Evolutionary conservation across 768 basidiomycete genomes (phyloP).

Genomic region (Panaeolus cyanescens): DNA sequence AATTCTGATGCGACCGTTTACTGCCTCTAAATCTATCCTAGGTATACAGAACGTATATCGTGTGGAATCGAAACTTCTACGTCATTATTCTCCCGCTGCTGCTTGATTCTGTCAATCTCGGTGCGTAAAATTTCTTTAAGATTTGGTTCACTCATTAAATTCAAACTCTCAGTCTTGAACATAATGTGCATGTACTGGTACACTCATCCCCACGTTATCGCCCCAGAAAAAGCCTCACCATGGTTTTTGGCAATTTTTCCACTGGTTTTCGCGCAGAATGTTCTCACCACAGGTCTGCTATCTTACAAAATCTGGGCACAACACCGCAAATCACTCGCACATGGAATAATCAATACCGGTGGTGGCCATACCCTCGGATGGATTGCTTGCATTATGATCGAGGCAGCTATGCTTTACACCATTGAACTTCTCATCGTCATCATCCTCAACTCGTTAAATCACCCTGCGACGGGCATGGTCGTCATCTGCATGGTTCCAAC

Average conservation of each 20-base stretch:
- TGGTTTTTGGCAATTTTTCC: slow-evolving; percentile 26
- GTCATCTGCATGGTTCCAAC: slow-evolving; percentile 22
- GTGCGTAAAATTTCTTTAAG: slow-evolving; percentile 10
- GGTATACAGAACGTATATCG: slow-evolving; percentile 31
- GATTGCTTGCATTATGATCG: slow-evolving; percentile 20
- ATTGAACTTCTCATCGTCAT: slow-evolving; percentile 20
- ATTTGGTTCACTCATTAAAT: background rate
- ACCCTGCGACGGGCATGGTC: slow-evolving; percentile 19
- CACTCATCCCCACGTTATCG: slow-evolving; percentile 11
- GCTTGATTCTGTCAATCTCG: slow-evolving; percentile 20
- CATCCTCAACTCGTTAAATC: slow-evolving; percentile 15
- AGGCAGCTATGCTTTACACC: slow-evolving; percentile 25
- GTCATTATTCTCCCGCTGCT: slow-evolving; percentile 23
- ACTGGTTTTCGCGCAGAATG: slow-evolving; percentile 25
- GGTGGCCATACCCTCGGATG: slow-evolving; percentile 12
- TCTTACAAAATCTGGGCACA: slow-evolving; percentile 26
- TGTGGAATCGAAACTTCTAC: slow-evolving; percentile 24
- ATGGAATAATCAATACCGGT: slow-evolving; percentile 17
- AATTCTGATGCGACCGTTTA: background rate
- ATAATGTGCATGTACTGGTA: slow-evolving; percentile 26
- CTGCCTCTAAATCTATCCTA: slow-evolving; percentile 3
- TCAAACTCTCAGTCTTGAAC: slow-evolving; percentile 15
- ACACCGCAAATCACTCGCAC: slow-evolving; percentile 19
- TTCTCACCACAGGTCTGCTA: slow-evolving; percentile 28
- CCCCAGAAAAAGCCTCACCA: slow-evolving; percentile 9